Base-by-base conservation (phyloP, 306 rosid genomes). In the Betula pendula region DNA sequence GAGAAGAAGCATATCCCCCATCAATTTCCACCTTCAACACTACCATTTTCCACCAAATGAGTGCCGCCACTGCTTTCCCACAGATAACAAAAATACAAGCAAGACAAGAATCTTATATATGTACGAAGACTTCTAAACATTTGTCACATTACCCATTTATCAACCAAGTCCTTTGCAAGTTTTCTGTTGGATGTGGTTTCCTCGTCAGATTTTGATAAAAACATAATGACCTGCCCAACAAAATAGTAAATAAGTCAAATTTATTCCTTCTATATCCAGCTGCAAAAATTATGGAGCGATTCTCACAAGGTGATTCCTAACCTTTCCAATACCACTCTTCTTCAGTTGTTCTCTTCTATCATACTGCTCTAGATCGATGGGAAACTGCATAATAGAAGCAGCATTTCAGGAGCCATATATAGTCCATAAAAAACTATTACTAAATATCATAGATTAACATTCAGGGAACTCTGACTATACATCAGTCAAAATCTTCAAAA, bases 241-340 rank as follows among this genome's bases (percentile, higher is more conserved):
- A 49, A 69, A 74, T 6, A 60, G 68, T 67, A 82, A 56, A 27
- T 65, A 38, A 77, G 70, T 48, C 6, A 27, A 70, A 62, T 20
- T 68, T 78, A 51, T 50, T 74, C 59, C 35, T 58, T 80, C 74
- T 11, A 68, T 45, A 38, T 22, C 68, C n/a, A 75, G 27, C 40
- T 40, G 24, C 53, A 76, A 43, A 70, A 27, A 27, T 38, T 22
- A 7, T 27, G 16, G 48, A 63, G 50, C 43, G 9, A 29, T n/a
- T 43, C 71, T 45, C 6, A 3, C 38, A 49, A 74, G 65, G 6
- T 11, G 44, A 69, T 71, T 56, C 78, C 84, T 58, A 80, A 93
- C 98, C 96, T 92, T 94, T 74, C 98, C 98, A 70, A 94, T 94
- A 66, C 98, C 98, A 87, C 98, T 94, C 86, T 76, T 88, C 90